Evolutionary conservation across 345 rosid species (phyloP).

Genomic region (Eucalyptus leucophloia): DNA sequence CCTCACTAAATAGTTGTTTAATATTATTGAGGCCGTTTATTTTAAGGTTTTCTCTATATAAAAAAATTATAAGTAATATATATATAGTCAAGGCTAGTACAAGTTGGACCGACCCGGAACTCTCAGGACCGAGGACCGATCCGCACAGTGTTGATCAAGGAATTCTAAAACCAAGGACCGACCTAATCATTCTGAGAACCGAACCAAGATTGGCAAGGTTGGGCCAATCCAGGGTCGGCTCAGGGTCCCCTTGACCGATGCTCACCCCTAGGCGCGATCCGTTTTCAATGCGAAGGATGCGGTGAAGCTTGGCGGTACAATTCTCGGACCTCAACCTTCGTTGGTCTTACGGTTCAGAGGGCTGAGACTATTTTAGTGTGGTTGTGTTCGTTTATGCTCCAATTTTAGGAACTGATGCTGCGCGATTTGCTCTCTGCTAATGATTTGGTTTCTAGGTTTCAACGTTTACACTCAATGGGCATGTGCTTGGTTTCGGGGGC

Average conservation of each 20-base stretch:
- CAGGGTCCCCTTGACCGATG: too few species aligned
- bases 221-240: too few species aligned
- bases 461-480: neutral
- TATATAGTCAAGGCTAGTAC: too few species aligned
- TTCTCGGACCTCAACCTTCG: neutral
- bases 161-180: too few species aligned
- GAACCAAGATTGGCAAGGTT: too few species aligned
- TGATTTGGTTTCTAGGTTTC: neutral
- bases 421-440: neutral
- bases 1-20: too few species aligned
- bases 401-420: neutral
- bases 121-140: too few species aligned
- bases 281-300: slow-evolving; percentile 24
- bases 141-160: too few species aligned
- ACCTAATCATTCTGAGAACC: too few species aligned
- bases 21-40: too few species aligned
- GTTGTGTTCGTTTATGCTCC: neutral
- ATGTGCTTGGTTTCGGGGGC: neutral
- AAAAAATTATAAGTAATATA: too few species aligned
- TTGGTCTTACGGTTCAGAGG: neutral
- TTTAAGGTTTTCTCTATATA: too few species aligned
- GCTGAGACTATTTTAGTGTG: neutral
- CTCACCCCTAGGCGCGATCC: neutral
- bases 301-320: slow-evolving; percentile 37
- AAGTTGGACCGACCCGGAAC: rapidly evolving